phyloP scores from a whole-genome alignment of 192 early-diverging fungal species.

The Backusella morwellensis region DNA sequence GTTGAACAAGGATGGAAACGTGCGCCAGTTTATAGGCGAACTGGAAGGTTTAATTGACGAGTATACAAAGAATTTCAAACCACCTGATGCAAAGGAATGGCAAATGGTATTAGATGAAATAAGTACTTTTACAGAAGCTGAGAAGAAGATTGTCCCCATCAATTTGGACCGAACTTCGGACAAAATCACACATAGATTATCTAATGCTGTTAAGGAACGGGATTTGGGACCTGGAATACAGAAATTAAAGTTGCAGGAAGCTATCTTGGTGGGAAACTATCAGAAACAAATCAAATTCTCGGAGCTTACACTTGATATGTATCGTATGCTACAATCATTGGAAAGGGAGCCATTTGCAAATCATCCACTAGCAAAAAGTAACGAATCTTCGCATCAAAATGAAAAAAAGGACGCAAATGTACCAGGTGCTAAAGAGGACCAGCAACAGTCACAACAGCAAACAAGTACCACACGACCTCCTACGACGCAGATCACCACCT shows the following conservation, averaged over 20 bases:
- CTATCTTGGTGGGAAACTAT: slow-evolving; percentile 93
- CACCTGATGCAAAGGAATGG: slow-evolving; percentile 92
- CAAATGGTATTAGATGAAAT: slow-evolving; percentile 75
- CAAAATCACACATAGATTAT: slow-evolving; percentile 52
- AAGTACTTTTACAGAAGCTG: slow-evolving; percentile 81
- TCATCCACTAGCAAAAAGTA: neutral
- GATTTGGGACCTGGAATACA: slow-evolving; percentile 40
- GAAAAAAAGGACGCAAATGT: neutral
- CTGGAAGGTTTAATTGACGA: slow-evolving; percentile 83
- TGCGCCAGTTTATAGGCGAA: slow-evolving; percentile 83
- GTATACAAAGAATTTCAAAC: slow-evolving; percentile 83
- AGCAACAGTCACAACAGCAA: neutral
- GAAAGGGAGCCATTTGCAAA: slow-evolving; percentile 36
- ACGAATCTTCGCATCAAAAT: neutral
- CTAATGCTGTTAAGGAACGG: slow-evolving; percentile 55
- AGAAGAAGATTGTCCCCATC: slow-evolving; percentile 73
- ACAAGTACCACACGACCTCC: neutral
- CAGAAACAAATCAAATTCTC: slow-evolving; percentile 98
- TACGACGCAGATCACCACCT: neutral
- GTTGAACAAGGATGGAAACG: slow-evolving; percentile 78
- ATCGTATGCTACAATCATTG: slow-evolving; percentile 92
- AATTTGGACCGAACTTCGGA: slow-evolving; percentile 48
- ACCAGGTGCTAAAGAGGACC: neutral
- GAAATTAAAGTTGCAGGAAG: slow-evolving; percentile 83
- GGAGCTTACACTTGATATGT: slow-evolving; percentile 95